Conservation (phyloP, 441 rosid genomes). For the Gossypium davidsonii region DNA sequence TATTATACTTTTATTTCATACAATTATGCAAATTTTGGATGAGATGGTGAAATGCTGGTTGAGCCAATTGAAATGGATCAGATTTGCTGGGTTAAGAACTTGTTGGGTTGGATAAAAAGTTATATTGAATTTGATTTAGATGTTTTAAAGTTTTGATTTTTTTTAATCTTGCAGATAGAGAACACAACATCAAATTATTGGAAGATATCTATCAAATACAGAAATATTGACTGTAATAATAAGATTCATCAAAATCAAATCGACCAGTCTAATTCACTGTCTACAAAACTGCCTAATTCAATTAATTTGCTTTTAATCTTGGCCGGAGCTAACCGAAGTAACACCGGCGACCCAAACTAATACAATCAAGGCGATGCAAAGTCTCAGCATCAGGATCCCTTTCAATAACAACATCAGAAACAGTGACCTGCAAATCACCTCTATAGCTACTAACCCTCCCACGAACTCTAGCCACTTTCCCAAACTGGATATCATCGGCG, state of each 20-base stretch:
- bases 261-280: no score
- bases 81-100: no score
- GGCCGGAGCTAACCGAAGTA: constrained; percentile 17
- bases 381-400: constrained; percentile 74
- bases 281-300: not conserved
- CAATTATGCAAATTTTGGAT: not conserved
- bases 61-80: not conserved
- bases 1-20: not conserved
- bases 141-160: no score
- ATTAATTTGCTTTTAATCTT: not conserved
- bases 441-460: constrained; percentile 57
- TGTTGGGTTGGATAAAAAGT: no score
- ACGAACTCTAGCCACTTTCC: constrained; percentile 57
- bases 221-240: no score
- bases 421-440: constrained; percentile 61
- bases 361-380: constrained; percentile 68
- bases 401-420: constrained; percentile 51
- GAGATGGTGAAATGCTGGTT: not conserved
- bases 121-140: no score
- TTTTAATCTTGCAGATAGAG: no score
- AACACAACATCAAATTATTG: no score
- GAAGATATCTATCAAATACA: no score
- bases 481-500: constrained; percentile 41
- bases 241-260: no score
- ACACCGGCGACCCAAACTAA: constrained; percentile 39